Evolutionary conservation across 2,329 filamentous ascomycete genomes (phyloP), one percentile per base, ranked within the genome.

Genomic region (Fusarium temperatum): DNA sequence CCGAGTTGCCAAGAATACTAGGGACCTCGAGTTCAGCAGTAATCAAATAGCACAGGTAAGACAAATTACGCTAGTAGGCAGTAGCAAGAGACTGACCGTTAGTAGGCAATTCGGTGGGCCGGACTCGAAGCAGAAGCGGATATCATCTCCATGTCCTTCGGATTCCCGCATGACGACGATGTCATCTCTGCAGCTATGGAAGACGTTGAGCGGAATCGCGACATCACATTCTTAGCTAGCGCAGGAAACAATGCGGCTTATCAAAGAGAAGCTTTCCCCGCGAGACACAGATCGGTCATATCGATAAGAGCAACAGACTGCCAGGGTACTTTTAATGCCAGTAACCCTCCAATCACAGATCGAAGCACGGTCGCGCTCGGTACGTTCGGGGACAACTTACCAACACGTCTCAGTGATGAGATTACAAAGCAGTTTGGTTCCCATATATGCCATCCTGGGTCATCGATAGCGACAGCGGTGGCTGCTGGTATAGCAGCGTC

Each of bases 11-110:
- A 54, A 14, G 3, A 10, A 54, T 1, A 41, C 45, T 2, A 1
- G 4, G 0, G 45, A 35, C 0, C 36, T 53, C 3, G 7, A 15
- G 4, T 17, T 0, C 2, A 4, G 20, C 20, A 55, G 53, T 30
- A n/a, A n/a, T 11, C 14, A 22, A 8, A 36, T 60, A 13, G 36
- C 36, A 2, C 9, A 38, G 55, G 55, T 45, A 4, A 22, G 39
- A 28, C 26, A 26, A 26, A 26, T 4, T 7, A 14, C 12, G 7
- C 9, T 9, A 11, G 9, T 28, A 6, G 1, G 6, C 11, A 9
- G 18, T 22, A 7, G 20, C 6, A 9, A 8, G 14, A 22, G 0
- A 18, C 54, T 56, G 9, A 36, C 4, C 35, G 17, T 18, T 18
- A 0, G 35, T 6, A 36, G 56, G 42, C 56, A n/a, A 51, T 50